Evolutionary conservation across 345 rosid genomes (phyloP), one percentile per base, ranked within the genome.

Genomic region (Trapa incisa): DNA sequence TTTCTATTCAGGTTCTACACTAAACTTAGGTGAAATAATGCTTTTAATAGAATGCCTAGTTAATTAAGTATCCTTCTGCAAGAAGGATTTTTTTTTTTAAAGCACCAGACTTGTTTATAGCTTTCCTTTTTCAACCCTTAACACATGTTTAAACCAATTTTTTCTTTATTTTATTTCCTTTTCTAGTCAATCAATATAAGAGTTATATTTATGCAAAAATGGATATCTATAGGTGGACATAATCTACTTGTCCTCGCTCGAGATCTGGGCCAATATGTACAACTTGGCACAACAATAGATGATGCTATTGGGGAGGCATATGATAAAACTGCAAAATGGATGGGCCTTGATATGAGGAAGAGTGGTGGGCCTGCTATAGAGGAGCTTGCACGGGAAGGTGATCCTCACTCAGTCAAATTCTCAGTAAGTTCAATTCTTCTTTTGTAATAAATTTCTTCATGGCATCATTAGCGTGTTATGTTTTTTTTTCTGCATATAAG

Each of bases 271-370:
- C 96, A 84, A 33, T 93, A 90, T 70, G 80, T 89, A 69, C 98
- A 88, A 71, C 91, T 90, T 56, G 98, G 97, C 56, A 93, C 98
- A 65, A 75, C 97, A 9, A 78, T 93, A 76, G 97, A 93, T 75
- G 98, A 93, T 83, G 98, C 98, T 47, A 87, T 93, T 73, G 97
- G 98, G 3, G 97, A 93, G 74, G 94, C 98, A 62, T 93, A 87
- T 68, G 98, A 93, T 70, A 93, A 93, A 76, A 86, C 88, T 56
- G 97, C 97, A 47, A 93, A 93, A 78, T 93, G 96, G 96, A 89
- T 93, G 43, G 97, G 97, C 68, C 92, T 93, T 62, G 97, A 90
- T 79, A 57, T 93, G 91, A 86, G 91, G 32, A 90, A 81, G 74
- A 83, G 97, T 77, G 98, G 97, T 68, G 98, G 98, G 43, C 97